Evolutionary conservation across 2,329 filamentous ascomycete genomes (phyloP), one percentile per base, ranked within the genome.

Genomic region (Xylariaceae sp.): DNA sequence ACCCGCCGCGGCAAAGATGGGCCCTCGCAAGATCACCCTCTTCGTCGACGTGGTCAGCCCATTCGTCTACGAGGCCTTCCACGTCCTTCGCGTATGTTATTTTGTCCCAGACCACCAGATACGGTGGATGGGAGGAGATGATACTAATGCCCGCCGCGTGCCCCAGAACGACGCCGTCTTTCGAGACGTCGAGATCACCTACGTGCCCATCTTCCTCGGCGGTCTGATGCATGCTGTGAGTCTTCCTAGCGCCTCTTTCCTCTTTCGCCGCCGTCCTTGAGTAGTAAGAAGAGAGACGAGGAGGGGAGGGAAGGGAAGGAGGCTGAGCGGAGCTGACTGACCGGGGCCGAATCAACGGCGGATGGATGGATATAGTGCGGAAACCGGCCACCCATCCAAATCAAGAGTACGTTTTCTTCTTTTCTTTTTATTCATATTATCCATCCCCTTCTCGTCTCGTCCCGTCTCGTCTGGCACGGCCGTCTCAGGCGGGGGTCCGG

Each of bases 21-120:
- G 30, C n/a, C 31, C 33, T 9, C 41, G 51, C 14, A 55, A 52
- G 37, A 60, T 64, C 31, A 61, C 52, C 3, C 51, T 63, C 23
- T 64, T 57, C 36, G 45, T 63, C 7, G 61, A 65, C 44, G 50
- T 52, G 23, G 57, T 63, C 34, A 61, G 59, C 35, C 61, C 60
- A 2, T 64, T 64, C 39, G 55, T 53, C 3, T 63, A 63, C 35
- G 44, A 55, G 35, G 59, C 57, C 3, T 63, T 58, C 37, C 43
- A 63, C 33, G 44, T 64, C 10, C 37, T 64, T 3, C 45, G 52
- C n/a, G 61, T 63, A 39, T 27, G 59, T 54, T 13, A 28, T 28
- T 12, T 28, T 19, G 8, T 27, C 1, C 14, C 5, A 15, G 5
- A 12, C 25, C 9, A 12, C 7, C 7, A 12, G 25, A 12, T 7